A percentile compares a stretch with the other conserved stretches of the same genome.
Conservation (phyloP, 2,329 filamentous ascomycete genomes). For the Penicillium sp. region DNA sequence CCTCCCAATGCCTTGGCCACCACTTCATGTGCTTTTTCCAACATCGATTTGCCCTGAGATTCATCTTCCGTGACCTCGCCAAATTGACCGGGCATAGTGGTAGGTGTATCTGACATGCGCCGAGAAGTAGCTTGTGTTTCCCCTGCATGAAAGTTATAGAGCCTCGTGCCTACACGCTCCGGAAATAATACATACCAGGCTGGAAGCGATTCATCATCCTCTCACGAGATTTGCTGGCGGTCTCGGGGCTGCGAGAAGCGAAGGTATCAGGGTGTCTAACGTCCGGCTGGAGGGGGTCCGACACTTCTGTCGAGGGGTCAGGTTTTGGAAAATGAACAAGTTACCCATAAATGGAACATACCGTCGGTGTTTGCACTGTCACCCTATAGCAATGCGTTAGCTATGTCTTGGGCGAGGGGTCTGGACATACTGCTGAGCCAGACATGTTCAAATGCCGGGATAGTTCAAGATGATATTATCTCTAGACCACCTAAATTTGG, state of each 20-base stretch:
- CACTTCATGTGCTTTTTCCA: conserved; percentile 21
- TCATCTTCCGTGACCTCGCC: conserved; percentile 4
- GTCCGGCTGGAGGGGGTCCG: conserved; percentile 17
- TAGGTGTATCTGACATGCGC: conserved; percentile 20
- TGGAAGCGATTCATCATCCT: conserved; percentile 17
- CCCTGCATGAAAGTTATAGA: conserved; percentile 6
- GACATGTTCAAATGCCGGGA: conserved; percentile 9
- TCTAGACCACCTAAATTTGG: neutral
- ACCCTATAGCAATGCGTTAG: conserved; percentile 6
- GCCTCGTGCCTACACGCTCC: no score
- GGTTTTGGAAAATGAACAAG: neutral
- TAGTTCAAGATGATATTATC: neutral
- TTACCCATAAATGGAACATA: neutral
- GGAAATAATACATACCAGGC: conserved; percentile 18
- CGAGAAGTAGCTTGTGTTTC: conserved; percentile 17
- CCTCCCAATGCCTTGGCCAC: conserved; percentile 29
- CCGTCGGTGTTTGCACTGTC: conserved; percentile 11
- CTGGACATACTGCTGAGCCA: conserved; percentile 12
- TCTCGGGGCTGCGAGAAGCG: conserved; percentile 10
- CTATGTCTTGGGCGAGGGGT: neutral
- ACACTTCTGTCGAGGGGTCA: conserved; percentile 8
- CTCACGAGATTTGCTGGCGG: conserved; percentile 20
- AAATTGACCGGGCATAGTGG: conserved; percentile 6
- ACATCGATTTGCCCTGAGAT: conserved; percentile 10
- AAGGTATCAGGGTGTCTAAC: conserved; percentile 15